Evolutionary conservation across 2,329 filamentous ascomycete species (phyloP), one percentile per base, ranked within the genome.

Genomic region (Pseudofabraea citricarpa): DNA sequence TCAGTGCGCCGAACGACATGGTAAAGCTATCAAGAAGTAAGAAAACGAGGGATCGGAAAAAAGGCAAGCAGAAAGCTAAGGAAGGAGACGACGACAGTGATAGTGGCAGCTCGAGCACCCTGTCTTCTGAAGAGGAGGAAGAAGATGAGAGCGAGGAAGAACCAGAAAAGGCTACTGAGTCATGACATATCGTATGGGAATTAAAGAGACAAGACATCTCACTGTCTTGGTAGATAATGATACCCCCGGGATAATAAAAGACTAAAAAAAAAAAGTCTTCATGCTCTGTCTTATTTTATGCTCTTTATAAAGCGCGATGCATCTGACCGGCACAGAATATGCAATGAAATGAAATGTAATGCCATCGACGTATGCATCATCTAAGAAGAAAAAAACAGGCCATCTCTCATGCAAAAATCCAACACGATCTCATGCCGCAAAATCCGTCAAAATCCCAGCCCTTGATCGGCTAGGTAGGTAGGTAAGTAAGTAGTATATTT

Each of bases 1-100:
- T 85, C 60, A 81, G 78, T 57, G 74, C 75, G 20, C 73, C 73
- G 15, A 51, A 47, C 13, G 56, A 59, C 47, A 52, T 52, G 18
- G 53, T 53, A 6, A 60, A 55, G 41, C 31, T 58, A 21, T 56
- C 53, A 13, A 58, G 54, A 41, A 54, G 49, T 31, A 58, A 58
- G 40, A 48, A 48, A 22, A 19, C 22, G 27, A 41, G 38, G 15
- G 32, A 45, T 18, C 20, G 19, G 32, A 37, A 52, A 40, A 36
- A 35, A 4, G 45, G 49, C 22, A 40, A 23, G 23, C 43, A 39
- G 18, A 22, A 29, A 40, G 48, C 39, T 33, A 45, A 35, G 18
- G 43, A 21, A 18, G 45, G 48, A 2, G 51, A 36, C 20, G 41
- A 40, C 38, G 47, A 54, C 31, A 53, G 46, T 40, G 27, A 35